phyloP scores from a whole-genome alignment of 2,329 filamentous ascomycete species.

The Phyllosticta paracitricarpa region DNA sequence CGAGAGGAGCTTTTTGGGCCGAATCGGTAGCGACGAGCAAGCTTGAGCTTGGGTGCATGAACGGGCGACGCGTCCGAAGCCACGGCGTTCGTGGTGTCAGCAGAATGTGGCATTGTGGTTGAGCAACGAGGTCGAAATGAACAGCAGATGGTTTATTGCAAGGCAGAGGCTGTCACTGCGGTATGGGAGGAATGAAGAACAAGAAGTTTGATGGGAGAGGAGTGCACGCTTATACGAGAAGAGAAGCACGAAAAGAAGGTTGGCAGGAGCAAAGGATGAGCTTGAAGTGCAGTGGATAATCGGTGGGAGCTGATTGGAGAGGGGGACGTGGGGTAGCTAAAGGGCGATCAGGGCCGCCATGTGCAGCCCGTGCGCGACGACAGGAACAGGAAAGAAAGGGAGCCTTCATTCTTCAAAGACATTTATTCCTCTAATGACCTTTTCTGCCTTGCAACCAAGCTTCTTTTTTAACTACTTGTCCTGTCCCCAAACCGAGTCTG shows the following conservation, averaged over 20 bases:
- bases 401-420: too few species aligned
- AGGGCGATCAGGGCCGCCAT: not conserved
- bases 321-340: not conserved
- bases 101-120: not conserved
- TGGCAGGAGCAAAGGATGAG: not conserved
- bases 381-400: not conserved
- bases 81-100: not conserved
- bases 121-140: not conserved
- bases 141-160: not conserved
- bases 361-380: not conserved
- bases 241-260: not conserved
- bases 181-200: not conserved
- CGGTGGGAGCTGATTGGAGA: not conserved
- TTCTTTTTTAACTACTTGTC: too few species aligned
- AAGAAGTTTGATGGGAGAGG: not conserved
- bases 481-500: too few species aligned
- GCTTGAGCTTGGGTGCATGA: not conserved
- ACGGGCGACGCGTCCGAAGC: not conserved
- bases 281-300: not conserved
- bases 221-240: not conserved
- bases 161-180: not conserved
- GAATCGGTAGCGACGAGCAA: not conserved
- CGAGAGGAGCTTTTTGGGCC: conserved; percentile 1
- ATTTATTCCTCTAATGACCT: too few species aligned
- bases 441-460: too few species aligned